A percentile compares a stretch with the other conserved stretches of the same genome.
Evolutionary conservation across 1,284 basidiomycete genomes (phyloP).

Genomic region (Irpex lacteus): DNA sequence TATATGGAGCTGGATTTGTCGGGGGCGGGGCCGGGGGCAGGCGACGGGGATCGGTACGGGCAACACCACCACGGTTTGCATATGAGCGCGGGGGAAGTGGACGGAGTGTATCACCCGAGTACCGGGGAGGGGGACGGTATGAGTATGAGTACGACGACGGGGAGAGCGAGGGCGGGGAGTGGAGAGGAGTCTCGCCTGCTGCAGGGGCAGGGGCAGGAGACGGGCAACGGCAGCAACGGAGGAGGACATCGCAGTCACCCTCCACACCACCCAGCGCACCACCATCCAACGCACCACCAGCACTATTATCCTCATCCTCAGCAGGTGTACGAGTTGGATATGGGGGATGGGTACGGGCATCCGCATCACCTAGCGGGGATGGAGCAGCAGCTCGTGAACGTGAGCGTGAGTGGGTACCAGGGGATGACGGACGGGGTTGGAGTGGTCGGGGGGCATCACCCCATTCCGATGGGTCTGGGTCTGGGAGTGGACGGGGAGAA

Average conservation of each 20-base stretch:
- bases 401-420: background rate
- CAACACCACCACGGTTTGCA: background rate
- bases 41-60: background rate
- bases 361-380: constrained; percentile 19
- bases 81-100: background rate
- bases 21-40: background rate
- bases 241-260: background rate
- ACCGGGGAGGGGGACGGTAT: background rate
- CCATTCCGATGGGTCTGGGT: constrained; percentile 10
- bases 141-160: background rate
- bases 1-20: background rate
- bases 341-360: constrained; percentile 20
- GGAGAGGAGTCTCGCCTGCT: background rate
- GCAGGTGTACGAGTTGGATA: background rate
- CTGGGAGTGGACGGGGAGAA: constrained; percentile 12
- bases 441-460: background rate
- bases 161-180: background rate
- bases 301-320: background rate
- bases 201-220: background rate
- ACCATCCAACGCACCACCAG: background rate
- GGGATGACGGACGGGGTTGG: background rate
- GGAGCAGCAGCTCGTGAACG: constrained; percentile 4
- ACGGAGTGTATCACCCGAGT: background rate
- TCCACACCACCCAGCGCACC: background rate
- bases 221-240: background rate